A percentile compares a stretch with the other conserved stretches of the same genome.
Conservation (phyloP, 2,329 filamentous ascomycete species). For the Xylaria sp. region DNA sequence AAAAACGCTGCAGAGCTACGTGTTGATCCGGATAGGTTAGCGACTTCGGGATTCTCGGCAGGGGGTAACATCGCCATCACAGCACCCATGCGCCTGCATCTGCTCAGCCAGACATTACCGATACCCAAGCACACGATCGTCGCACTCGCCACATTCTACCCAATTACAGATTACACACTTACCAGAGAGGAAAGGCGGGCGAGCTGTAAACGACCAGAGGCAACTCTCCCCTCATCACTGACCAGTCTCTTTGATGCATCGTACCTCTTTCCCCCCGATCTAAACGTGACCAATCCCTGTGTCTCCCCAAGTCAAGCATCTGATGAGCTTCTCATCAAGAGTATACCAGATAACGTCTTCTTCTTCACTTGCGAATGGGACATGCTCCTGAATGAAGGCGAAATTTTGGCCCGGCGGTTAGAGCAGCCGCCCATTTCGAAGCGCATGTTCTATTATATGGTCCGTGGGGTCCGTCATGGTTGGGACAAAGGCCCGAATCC, state of each 20-base stretch:
- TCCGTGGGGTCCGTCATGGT: constrained; percentile 68
- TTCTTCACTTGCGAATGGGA: constrained; percentile 72
- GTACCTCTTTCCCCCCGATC: constrained; percentile 65
- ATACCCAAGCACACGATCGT: constrained; percentile 58
- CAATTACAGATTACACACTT: constrained; percentile 69
- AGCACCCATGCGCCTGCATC: constrained; percentile 50
- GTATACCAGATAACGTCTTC: constrained; percentile 63
- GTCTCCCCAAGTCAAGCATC: constrained; percentile 68
- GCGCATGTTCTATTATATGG: constrained; percentile 66
- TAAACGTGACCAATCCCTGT: constrained; percentile 61
- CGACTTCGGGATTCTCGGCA: constrained; percentile 72
- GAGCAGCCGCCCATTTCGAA: constrained; percentile 59
- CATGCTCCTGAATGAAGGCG: constrained; percentile 70
- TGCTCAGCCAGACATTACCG: constrained; percentile 42
- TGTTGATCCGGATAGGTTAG: constrained; percentile 65
- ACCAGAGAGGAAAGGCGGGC: constrained; percentile 65
- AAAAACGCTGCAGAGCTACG: constrained; percentile 65
- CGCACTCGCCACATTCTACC: constrained; percentile 69
- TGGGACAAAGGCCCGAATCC: constrained; percentile 76
- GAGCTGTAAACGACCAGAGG: constrained; percentile 64
- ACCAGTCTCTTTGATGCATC: constrained; percentile 72
- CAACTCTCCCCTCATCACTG: constrained; percentile 65
- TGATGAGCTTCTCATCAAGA: constrained; percentile 58
- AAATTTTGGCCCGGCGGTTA: constrained; percentile 69
- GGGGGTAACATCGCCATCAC: constrained; percentile 67